Evolutionary conservation across 495 filamentous ascomycete species (phyloP), one percentile per base, ranked within the genome.

Genomic region (Neurospora sublineolata): DNA sequence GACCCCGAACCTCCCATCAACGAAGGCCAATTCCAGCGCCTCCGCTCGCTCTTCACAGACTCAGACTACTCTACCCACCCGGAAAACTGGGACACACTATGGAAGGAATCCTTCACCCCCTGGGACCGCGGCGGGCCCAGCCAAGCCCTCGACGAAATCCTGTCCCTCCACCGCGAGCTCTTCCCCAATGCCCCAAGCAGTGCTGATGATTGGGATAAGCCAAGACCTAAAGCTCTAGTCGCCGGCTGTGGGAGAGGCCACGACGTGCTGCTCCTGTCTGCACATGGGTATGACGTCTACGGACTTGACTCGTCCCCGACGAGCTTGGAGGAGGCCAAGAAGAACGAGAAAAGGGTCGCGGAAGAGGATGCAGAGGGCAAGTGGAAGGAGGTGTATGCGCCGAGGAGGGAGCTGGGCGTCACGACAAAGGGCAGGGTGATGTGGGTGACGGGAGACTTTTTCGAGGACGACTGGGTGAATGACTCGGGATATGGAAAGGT

Each of bases 161-260:
- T 94, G 38, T 18, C 72, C 37, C 70, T 79, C 46, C 75, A 76
- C 2, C 75, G 77, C 36, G 78, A 85, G 58, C 81, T 86, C 33
- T 79, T 90, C 71, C 86, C 74, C 30, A 37, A 14, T 8, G 27
- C 3, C 64, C 52, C 52, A 14, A 64, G 23, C 14, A 64, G 83
- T 67, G 74, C 79, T 3, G 79, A 83, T 4, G 73, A 79, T 36
- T 77, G 67, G 7, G 73, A 73, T 23, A 70, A 73, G 14, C 75
- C 77, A 16, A 73, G 80, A 33, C 85, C 84, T 40, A 86, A 79
- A 64, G 89, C 87, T 6, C 77, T 92, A 11, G 87, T 92, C 9
- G 88, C 89, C 0, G 93, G 93, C 7, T 95, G 93, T 77, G 93
- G 92, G 3, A 84, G 88, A 46, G 93, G 92, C 3, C 87, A 93